Evolutionary conservation across 2,329 filamentous ascomycete genomes (phyloP).

Genomic region (Aspergillus arachidicola): DNA sequence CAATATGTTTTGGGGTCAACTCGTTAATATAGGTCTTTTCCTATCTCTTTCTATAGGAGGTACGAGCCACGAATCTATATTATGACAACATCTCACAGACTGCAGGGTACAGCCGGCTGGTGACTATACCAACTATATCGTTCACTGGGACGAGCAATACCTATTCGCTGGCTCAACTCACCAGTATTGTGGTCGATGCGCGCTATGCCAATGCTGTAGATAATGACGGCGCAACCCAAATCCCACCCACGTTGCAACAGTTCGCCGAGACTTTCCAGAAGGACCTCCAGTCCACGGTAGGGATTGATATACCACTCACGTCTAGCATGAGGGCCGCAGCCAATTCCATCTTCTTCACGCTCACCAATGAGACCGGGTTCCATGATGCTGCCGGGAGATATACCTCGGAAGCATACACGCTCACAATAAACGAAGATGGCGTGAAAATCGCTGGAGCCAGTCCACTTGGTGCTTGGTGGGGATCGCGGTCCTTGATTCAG

Average conservation of each 20-base stretch:
- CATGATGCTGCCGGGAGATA: slow-evolving; percentile 49
- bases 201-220: slow-evolving; percentile 47
- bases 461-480: slow-evolving; percentile 59
- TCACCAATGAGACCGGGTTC: slow-evolving; percentile 46
- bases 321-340: slow-evolving; percentile 20
- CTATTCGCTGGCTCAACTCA: not conserved
- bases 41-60: not conserved
- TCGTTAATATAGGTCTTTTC: not conserved
- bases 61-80: not conserved
- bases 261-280: slow-evolving; percentile 53
- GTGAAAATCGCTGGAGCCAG: slow-evolving; percentile 55
- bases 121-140: not conserved
- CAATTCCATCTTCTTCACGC: slow-evolving; percentile 50
- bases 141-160: not conserved
- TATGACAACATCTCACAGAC: not conserved
- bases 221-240: slow-evolving; percentile 52
- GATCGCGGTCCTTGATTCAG: slow-evolving; percentile 56
- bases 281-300: slow-evolving; percentile 34
- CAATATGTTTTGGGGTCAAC: not conserved
- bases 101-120: not conserved
- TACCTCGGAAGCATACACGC: slow-evolving; percentile 55
- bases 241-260: slow-evolving; percentile 53
- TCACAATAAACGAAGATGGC: slow-evolving; percentile 45
- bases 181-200: slow-evolving; percentile 39
- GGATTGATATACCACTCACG: slow-evolving; percentile 19